Evolutionary conservation across 2,329 filamentous ascomycete species (phyloP), one percentile per base, ranked within the genome.

Genomic region (Teratosphaeria viscida): DNA sequence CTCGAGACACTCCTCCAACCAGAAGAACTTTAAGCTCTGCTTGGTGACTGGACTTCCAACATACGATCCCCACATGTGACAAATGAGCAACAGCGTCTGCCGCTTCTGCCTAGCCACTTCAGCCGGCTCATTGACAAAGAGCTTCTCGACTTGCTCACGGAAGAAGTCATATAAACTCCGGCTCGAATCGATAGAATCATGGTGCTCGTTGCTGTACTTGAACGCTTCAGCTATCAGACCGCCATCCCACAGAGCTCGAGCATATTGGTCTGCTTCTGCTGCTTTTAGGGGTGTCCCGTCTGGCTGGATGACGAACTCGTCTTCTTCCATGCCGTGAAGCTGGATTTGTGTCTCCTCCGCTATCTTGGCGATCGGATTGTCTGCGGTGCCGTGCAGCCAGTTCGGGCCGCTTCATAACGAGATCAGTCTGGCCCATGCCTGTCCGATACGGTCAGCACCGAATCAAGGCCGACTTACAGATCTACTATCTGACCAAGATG

Each of bases 1-100:
- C 68, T 90, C 87, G 57, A 90, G 85, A 64, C 86, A 89, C 72
- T 90, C 86, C 69, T 91, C 88, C 5, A 91, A 70, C 86, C 87
- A 90, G 70, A 90, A 88, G 74, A 84, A 90, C 74, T 85, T 88
- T 35, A 90, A 75, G 65, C 86, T 89, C 70, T 91, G 88, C 29
- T 69, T 80, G 57, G 78, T 74, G 8, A 88, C 77, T 0, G 83
- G 80, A 60, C 81, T 86, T 14, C 88, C 88, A 5, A 90, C 80
- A 68, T 88, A 90, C 0, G 82, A 82, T 2, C 87, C 87, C 86
- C 87, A 90, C 66, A 84, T 79, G 65, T 86, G 82, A 2, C 83
- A 82, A 66, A 83, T 76, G 52, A 82, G 75, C 5, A 85, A 68
- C 37, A 65, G 76, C 67, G 47, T 81, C 72, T 55, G 78, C 76